Evolutionary conservation across 78 protist species (phyloP), one percentile per base, ranked within the genome.

Genomic region (Cavenderia fasciculata): DNA sequence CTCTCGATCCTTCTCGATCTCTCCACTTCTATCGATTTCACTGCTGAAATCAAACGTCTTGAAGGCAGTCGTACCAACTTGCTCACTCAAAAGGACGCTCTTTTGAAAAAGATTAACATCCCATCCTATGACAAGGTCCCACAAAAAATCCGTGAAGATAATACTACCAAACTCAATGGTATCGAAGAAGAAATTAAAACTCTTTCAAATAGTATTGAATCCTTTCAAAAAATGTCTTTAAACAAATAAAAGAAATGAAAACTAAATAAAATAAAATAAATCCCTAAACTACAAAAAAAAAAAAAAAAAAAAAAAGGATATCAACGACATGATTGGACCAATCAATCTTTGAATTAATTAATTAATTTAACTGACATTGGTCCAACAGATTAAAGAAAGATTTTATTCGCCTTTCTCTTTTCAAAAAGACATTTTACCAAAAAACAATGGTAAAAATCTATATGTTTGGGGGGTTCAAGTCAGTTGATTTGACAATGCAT

Each of bases 91-190:
- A 63, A 40, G 40, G 88, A 79, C 6, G 16, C 54, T 16, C 65
- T 79, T 3, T 19, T 66, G 27, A 46, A 70, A 23, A 79, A 79
- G 56, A 79, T 70, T 10, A 63, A 68, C 14, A 66, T 66, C 21
- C 88, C 88, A 34, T 11, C 74, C 12, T 79, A 79, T 33, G 65
- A 51, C 19, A 79, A 79, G 38, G 88, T 79, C 10, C 88, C 88
- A 79, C 69, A 36, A n/a, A 65, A 49, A 18, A 61, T 79, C n/a
- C 16, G 56, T 31, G 59, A 65, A 2, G 76, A 79, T 54, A 66
- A 79, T 27, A 41, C 52, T 18, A 21, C 18, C 10, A 79, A 79
- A 66, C 36, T 79, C 5, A 79, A 66, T 41, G 54, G 56, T 1
- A 52, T 79, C 6, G 76, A 79, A 14, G 88, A 79, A 40, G 88